These are phyloP conservation scores for Cladobotryum mycophilum DNA, from an alignment of 2,329 filamentous ascomycete species.

Conservation along the genomic window DNA sequence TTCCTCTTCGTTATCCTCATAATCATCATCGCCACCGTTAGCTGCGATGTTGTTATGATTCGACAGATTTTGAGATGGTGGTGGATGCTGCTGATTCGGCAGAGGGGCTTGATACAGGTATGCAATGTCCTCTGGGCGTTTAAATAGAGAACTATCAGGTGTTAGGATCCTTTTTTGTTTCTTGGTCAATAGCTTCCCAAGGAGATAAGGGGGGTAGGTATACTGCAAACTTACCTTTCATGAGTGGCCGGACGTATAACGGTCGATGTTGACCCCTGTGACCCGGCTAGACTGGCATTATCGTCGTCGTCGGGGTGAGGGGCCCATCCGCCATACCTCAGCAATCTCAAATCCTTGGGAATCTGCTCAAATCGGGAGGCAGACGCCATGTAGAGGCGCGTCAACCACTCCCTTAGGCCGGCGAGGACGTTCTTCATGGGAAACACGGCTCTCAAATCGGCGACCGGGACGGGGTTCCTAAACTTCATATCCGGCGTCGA, in stretches of 20 bases:
- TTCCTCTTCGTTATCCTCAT: background rate
- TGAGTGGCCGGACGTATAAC: background rate
- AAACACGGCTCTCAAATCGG: slow-evolving; percentile 1
- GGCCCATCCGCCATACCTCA: background rate
- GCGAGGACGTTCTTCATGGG: slow-evolving; percentile 1
- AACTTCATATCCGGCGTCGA: background rate
- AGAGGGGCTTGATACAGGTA: background rate
- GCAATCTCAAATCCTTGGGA: background rate
- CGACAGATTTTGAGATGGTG: background rate
- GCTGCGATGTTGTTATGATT: background rate
- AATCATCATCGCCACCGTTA: background rate
- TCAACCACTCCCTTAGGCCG: slow-evolving; percentile 4
- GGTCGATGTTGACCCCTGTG: background rate
- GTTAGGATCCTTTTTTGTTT: too few relatives aligned
- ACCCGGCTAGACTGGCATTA: background rate
- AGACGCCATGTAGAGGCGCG: background rate
- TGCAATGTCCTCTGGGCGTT: too few relatives aligned
- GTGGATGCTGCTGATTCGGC: background rate
- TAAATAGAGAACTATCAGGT: too few relatives aligned
- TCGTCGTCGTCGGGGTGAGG: background rate
- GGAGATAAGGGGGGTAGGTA: background rate
- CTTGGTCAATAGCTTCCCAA: background rate
- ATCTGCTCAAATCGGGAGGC: background rate
- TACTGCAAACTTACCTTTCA: background rate
- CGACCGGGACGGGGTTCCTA: slow-evolving; percentile 1